A percentile compares a stretch with the other conserved stretches of the same genome.
Evolutionary conservation across 2,329 filamentous ascomycete species (phyloP).

Genomic region (Esteya vermicola): DNA sequence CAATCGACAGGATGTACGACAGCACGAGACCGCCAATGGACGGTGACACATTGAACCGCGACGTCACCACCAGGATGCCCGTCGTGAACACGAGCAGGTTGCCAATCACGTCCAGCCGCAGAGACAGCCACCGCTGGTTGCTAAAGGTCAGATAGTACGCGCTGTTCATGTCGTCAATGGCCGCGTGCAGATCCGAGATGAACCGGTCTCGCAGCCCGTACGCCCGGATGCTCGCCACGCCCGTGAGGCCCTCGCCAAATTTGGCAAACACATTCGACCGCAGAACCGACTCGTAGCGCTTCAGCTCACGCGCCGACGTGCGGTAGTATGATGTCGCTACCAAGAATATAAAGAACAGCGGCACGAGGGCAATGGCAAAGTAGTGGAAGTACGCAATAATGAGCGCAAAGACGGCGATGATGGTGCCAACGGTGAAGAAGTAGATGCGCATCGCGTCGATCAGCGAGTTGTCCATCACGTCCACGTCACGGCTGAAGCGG

Average conservation of each 20-base stretch:
- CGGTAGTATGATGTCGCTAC: slow-evolving; percentile 80
- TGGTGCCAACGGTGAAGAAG: slow-evolving; percentile 70
- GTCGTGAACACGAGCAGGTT: slow-evolving; percentile 75
- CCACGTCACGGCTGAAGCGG: slow-evolving; percentile 87
- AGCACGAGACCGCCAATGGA: slow-evolving; percentile 79
- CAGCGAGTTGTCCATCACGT: slow-evolving; percentile 90
- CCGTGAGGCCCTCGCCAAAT: slow-evolving; percentile 78
- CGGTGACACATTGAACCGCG: slow-evolving; percentile 70
- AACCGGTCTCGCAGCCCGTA: slow-evolving; percentile 75
- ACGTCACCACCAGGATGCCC: slow-evolving; percentile 83
- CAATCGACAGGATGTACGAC: slow-evolving; percentile 84
- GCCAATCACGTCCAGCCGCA: slow-evolving; percentile 73
- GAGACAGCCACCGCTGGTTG: slow-evolving; percentile 85
- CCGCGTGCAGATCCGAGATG: slow-evolving; percentile 48
- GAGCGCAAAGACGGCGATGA: slow-evolving; percentile 69
- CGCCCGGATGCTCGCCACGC: slow-evolving; percentile 73
- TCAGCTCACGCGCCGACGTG: slow-evolving; percentile 81
- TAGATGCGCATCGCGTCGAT: slow-evolving; percentile 89
- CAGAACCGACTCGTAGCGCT: slow-evolving; percentile 82
- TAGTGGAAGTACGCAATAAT: slow-evolving; percentile 95
- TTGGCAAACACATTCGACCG: slow-evolving; percentile 80
- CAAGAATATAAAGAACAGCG: slow-evolving; percentile 62
- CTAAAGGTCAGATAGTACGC: slow-evolving; percentile 93
- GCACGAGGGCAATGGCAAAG: slow-evolving; percentile 50
- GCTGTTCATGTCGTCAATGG: slow-evolving; percentile 83